These are phyloP conservation scores for Debaryomyces udenii DNA, from an alignment of 1,139 yeast genomes.

Conservation along the genomic window DNA sequence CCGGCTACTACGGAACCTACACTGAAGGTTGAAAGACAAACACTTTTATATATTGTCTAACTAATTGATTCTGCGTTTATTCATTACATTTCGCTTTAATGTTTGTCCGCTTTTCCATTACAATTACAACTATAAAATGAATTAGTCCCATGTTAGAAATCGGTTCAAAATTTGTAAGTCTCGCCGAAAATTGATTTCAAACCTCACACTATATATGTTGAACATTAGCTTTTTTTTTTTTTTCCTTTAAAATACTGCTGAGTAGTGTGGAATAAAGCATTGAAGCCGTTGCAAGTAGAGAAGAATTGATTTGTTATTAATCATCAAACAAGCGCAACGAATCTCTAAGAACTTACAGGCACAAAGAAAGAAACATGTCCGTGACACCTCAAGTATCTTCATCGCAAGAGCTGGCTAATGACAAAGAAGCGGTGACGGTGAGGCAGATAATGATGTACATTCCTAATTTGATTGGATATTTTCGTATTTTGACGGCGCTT, in stretches of 20 bases:
- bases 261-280: no score
- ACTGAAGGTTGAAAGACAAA: no score
- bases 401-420: slow-evolving; percentile 8
- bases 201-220: background rate
- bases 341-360: no score
- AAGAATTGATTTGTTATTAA: no score
- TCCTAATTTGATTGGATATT: slow-evolving; percentile 90
- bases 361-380: slow-evolving; percentile 1
- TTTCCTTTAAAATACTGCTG: background rate
- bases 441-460: slow-evolving; percentile 70
- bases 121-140: no score
- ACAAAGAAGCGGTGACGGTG: slow-evolving; percentile 28
- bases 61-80: no score
- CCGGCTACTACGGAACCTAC: no score
- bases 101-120: background rate
- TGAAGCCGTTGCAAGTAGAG: no score
- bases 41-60: no score
- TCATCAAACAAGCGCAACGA: background rate
- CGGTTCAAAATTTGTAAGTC: background rate
- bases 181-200: slow-evolving; percentile 1
- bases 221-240: no score
- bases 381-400: slow-evolving; percentile 8
- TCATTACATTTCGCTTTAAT: background rate
- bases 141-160: background rate
- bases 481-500: slow-evolving; percentile 79